Conservation (phyloP, 1,284 basidiomycete genomes). For the Exsudoporus floridanus region DNA sequence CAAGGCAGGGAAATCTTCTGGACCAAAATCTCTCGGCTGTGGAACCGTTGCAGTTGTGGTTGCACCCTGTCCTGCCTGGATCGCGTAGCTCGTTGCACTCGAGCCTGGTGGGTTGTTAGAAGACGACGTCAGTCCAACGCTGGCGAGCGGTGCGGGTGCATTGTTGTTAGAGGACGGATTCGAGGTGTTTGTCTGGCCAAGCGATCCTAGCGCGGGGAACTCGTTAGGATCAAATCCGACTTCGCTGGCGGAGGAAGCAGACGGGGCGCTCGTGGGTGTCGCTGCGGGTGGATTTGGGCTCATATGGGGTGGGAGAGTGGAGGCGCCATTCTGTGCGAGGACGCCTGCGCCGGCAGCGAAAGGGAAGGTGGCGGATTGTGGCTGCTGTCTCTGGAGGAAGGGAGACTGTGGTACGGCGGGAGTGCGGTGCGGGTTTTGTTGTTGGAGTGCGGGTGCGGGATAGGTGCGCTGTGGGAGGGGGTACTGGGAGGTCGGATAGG, state of each 20-base stretch:
- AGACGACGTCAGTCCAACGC: slow-evolving; percentile 30
- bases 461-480: slow-evolving; percentile 60
- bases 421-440: slow-evolving; percentile 57
- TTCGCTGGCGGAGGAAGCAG: slow-evolving; percentile 65
- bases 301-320: slow-evolving; percentile 54
- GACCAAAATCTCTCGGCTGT: slow-evolving; percentile 68
- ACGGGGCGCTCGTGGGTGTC: slow-evolving; percentile 46
- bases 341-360: slow-evolving; percentile 45
- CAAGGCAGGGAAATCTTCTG: slow-evolving; percentile 81
- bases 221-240: slow-evolving; percentile 82
- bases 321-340: slow-evolving; percentile 55
- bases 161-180: slow-evolving; percentile 37
- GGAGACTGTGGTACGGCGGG: slow-evolving; percentile 60
- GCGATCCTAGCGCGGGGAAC: slow-evolving; percentile 78
- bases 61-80: slow-evolving; percentile 65
- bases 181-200: slow-evolving; percentile 40
- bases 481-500: slow-evolving; percentile 55
- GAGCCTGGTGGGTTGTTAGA: slow-evolving; percentile 36
- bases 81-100: slow-evolving; percentile 64
- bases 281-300: slow-evolving; percentile 48
- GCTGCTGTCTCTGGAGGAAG: slow-evolving; percentile 58
- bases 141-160: slow-evolving; percentile 27
- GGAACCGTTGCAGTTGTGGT: slow-evolving; percentile 40
- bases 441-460: slow-evolving; percentile 48
- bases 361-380: slow-evolving; percentile 51